Percentiles rank a stretch among this genome's conserved stretches.
phyloP scores from a whole-genome alignment of 2,329 filamentous ascomycete genomes.

The Akanthomyces muscarius region DNA sequence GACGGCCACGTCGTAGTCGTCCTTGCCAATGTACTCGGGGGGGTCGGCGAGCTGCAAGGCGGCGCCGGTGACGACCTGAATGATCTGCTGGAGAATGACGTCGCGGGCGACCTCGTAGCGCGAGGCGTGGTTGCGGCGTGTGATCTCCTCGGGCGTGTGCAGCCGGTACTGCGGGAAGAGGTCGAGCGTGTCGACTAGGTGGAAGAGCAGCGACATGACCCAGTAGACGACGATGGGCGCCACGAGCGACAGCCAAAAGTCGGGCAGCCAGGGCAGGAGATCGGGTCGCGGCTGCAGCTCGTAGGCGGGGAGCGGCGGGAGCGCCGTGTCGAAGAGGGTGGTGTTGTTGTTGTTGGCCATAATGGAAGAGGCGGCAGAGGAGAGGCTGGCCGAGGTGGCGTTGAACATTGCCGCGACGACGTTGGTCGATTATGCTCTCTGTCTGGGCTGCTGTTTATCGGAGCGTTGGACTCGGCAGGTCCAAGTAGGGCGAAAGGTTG shows the following conservation, averaged over 20 bases:
- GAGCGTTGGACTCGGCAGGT: too few relatives aligned
- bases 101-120: constrained; percentile 84
- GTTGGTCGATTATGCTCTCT: neutral
- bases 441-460: neutral
- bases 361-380: constrained; percentile 27
- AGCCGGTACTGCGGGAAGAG: constrained; percentile 87
- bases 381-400: constrained; percentile 29
- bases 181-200: constrained; percentile 79
- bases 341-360: constrained; percentile 51
- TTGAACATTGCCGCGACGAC: constrained; percentile 35
- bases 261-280: constrained; percentile 72
- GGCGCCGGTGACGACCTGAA: constrained; percentile 73
- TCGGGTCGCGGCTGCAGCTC: constrained; percentile 65
- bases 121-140: constrained; percentile 80
- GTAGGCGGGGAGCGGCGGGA: constrained; percentile 86
- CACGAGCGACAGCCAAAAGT: constrained; percentile 73
- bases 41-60: constrained; percentile 69
- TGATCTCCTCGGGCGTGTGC: constrained; percentile 88
- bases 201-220: constrained; percentile 79
- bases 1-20: constrained; percentile 80
- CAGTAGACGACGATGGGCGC: constrained; percentile 84
- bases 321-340: constrained; percentile 50
- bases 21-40: constrained; percentile 68
- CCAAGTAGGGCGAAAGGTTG: neutral
- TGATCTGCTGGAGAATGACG: constrained; percentile 85